phyloP scores from a whole-genome alignment of 208 protist species.

The Crithidia bombi region DNA sequence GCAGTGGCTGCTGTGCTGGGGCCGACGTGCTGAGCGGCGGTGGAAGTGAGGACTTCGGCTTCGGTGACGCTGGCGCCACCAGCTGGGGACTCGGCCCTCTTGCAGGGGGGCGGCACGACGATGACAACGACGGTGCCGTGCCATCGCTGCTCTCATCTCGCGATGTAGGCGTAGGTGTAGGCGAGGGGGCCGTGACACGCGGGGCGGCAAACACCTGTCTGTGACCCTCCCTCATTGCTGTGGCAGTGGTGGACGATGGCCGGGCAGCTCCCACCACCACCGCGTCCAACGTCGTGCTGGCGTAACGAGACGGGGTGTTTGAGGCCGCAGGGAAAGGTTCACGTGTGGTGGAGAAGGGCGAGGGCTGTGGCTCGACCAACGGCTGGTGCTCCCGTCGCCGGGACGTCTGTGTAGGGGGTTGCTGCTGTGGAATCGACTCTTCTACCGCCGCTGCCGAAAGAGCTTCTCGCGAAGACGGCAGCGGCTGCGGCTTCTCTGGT shows the following conservation, averaged over 20 bases:
- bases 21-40: neutral
- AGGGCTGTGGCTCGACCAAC: neutral
- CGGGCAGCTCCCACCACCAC: too few species aligned
- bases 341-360: constrained; percentile 19
- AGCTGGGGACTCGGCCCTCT: neutral
- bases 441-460: neutral
- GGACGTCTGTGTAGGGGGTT: constrained; percentile 31
- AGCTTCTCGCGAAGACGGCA: neutral
- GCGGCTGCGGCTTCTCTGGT: constrained; percentile 10
- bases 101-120: neutral
- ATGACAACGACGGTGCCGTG: neutral
- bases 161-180: constrained; percentile 25
- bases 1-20: too few species aligned
- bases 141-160: constrained; percentile 4
- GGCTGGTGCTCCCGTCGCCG: constrained; percentile 5
- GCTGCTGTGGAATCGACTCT: neutral
- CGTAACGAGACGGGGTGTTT: neutral
- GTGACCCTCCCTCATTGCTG: neutral
- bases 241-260: neutral
- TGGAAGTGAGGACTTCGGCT: neutral
- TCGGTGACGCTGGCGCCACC: neutral
- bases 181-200: constrained; percentile 27
- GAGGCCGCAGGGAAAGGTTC: constrained; percentile 5
- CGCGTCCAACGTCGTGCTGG: neutral
- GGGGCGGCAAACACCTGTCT: neutral